Percentiles rank a stretch among this genome's conserved stretches.
Conservation (phyloP, 1,284 basidiomycete genomes). For the Cryptococcus sp. region DNA sequence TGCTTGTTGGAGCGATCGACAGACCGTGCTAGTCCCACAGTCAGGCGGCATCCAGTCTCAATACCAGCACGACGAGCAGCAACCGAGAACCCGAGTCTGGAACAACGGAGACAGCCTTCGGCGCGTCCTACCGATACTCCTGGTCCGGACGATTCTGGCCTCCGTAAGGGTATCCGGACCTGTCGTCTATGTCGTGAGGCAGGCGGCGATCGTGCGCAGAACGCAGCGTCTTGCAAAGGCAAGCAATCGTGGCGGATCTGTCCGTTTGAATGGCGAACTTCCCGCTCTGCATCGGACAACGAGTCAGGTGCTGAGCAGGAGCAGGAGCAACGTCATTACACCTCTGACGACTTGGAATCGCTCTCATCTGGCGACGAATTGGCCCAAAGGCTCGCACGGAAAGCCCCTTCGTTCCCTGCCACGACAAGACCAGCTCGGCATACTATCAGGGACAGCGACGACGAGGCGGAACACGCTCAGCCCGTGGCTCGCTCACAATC, state of each 20-base stretch:
- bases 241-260: slow-evolving; percentile 3
- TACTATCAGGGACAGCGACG: not conserved
- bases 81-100: not conserved
- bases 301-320: not conserved
- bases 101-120: not conserved
- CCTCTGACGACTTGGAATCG: not conserved
- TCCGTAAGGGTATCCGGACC: not conserved
- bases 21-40: not conserved
- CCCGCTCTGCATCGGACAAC: not conserved
- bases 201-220: slow-evolving; percentile 23
- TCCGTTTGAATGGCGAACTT: slow-evolving; percentile 6
- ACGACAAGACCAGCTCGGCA: not conserved
- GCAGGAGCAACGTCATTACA: not conserved
- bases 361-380: not conserved
- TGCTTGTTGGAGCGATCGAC: slow-evolving; percentile 17
- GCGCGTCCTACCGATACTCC: not conserved
- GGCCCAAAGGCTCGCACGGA: not conserved
- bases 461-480: not conserved
- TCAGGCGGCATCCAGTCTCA: not conserved
- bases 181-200: slow-evolving; percentile 21
- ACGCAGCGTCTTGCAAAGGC: slow-evolving; percentile 15
- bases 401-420: not conserved
- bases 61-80: not conserved
- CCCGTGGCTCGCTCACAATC: not conserved
- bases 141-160: not conserved